Conservation (phyloP, 306 rosid genomes). For the Inga leiocalycina region DNA sequence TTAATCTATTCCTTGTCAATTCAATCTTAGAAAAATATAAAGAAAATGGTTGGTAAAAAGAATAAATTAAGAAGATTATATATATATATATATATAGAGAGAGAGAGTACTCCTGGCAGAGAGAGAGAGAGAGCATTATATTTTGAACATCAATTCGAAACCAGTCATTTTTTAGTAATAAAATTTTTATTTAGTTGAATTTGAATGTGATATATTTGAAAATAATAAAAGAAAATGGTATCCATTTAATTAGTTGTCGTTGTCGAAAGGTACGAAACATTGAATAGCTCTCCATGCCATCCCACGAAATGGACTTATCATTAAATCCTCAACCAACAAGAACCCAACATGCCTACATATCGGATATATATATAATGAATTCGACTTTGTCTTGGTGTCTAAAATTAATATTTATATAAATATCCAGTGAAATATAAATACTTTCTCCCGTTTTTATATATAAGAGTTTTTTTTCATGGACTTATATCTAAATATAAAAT, state of each 20-base stretch:
- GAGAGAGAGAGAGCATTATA: too few species aligned
- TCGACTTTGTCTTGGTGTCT: background rate
- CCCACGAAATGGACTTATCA: background rate
- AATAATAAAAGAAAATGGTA: background rate
- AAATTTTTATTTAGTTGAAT: background rate
- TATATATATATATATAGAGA: too few species aligned
- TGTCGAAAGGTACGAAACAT: background rate
- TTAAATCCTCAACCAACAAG: background rate
- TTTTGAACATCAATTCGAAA: background rate
- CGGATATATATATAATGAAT: too few species aligned
- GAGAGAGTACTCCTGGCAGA: too few species aligned
- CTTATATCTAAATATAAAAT: too few species aligned
- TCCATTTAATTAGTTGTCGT: background rate
- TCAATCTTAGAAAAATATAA: background rate
- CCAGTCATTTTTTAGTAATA: background rate
- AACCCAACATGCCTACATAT: background rate
- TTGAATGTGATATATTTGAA: background rate
- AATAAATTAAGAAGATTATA: background rate
- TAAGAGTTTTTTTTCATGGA: too few species aligned
- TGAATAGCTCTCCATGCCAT: background rate
- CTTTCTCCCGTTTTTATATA: too few species aligned
- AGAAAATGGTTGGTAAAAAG: background rate
- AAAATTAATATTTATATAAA: background rate
- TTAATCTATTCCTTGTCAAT: background rate
- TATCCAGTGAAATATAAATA: background rate